Conservation (phyloP, 179 eudicot species). For the Camellia oleifera region DNA sequence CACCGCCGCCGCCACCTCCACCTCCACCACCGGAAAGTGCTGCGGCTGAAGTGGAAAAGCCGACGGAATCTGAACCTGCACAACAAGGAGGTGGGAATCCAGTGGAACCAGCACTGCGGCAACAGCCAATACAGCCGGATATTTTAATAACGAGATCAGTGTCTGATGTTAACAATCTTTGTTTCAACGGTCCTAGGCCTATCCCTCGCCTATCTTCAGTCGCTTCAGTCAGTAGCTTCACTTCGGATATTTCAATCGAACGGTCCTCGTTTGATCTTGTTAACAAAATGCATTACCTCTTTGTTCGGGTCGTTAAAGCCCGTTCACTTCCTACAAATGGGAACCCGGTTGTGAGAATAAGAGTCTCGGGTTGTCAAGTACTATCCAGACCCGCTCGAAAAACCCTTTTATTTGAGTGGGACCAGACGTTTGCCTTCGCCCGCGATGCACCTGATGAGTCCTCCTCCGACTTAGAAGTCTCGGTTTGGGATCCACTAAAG, state of each 20-base stretch:
- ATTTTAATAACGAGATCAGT: constrained; percentile 32
- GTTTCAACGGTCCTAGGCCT: constrained; percentile 37
- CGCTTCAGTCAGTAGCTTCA: constrained; percentile 48
- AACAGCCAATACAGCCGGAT: constrained; percentile 11
- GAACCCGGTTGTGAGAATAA: constrained; percentile 66
- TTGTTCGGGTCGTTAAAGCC: constrained; percentile 77
- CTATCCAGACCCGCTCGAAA: constrained; percentile 68
- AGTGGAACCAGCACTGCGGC: constrained; percentile 15
- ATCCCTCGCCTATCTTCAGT: constrained; percentile 38
- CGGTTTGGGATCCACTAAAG: constrained; percentile 63
- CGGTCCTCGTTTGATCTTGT: constrained; percentile 78
- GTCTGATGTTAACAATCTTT: constrained; percentile 42
- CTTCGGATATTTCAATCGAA: constrained; percentile 56
- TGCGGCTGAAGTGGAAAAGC: background rate
- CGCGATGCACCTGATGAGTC: constrained; percentile 58
- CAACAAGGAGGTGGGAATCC: constrained; percentile 16
- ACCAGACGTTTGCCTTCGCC: constrained; percentile 80
- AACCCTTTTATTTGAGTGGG: constrained; percentile 75
- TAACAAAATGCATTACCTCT: constrained; percentile 96
- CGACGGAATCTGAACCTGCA: constrained; percentile 15
- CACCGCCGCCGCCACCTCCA: constrained; percentile 21
- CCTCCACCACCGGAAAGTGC: constrained; percentile 25
- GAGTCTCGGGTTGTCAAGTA: constrained; percentile 51
- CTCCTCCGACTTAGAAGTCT: constrained; percentile 65
- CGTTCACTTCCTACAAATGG: constrained; percentile 68